Evolutionary conservation across 2,329 filamentous ascomycete genomes (phyloP), one percentile per base, ranked within the genome.

Genomic region (Aspergillus niger): DNA sequence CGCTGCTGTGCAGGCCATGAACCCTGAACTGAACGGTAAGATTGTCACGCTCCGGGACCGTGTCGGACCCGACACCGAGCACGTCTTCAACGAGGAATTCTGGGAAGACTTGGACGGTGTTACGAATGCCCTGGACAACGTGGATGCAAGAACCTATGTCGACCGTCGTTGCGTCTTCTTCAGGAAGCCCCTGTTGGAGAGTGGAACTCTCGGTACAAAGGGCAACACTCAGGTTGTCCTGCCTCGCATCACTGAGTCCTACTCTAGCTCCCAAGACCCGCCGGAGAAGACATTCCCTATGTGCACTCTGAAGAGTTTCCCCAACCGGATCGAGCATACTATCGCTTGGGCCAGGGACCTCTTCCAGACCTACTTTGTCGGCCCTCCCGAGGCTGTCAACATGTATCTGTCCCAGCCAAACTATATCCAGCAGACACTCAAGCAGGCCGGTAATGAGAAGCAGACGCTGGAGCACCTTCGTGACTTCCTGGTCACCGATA

Each of bases 261-360:
- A 99, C 81, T 97, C 95, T 0, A 92, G 89, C 71, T 98, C 95
- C 20, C 94, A 97, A 75, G 96, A 99, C 75, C 95, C 95, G 1
- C 95, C 95, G 0, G 96, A 99, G 83, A 92, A 97, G 81, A 96
- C 95, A 1, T 98, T 99, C 84, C 95, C 95, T 0, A 98, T 98
- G 93, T 99, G 95, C 77, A 98, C 95, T 5, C 85, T 99, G 63
- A 88, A 91, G 73, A 97, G 93, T 78, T 99, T 99, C 83, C 95
- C 95, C 61, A 99, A 99, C 83, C 90, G 90, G 71, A 99, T 99
- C 70, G 93, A 99, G 80, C 95, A 99, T 78, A 98, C 95, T 0
- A 99, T 99, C 75, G 95, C 95, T 2, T 99, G 95, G 95, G 89
- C 93, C 41, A 91, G 96, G 71, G 95, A 98, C 76, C 85, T 97